Evolutionary conservation across 306 rosid species (phyloP).

Genomic region (Luffa aegyptiaca): DNA sequence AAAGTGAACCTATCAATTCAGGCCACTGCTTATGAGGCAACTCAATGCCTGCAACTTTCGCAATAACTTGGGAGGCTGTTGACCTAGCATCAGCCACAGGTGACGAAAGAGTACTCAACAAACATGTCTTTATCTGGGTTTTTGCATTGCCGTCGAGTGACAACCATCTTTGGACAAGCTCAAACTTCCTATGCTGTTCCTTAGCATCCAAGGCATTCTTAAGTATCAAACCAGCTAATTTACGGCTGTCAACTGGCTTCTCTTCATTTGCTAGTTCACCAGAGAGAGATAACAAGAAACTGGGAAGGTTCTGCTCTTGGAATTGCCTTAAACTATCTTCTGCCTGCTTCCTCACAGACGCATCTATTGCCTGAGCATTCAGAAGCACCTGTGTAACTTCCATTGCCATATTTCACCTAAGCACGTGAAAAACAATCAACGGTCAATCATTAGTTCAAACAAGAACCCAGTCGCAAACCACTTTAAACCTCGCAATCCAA

Average conservation of each 20-base stretch:
- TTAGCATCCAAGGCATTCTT: constrained; percentile 95
- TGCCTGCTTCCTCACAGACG: constrained; percentile 60
- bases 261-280: constrained; percentile 85
- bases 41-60: constrained; percentile 87
- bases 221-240: constrained; percentile 72
- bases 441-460: background rate
- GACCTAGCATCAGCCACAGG: constrained; percentile 70
- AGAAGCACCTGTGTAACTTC: constrained; percentile 82
- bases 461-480: background rate
- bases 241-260: constrained; percentile 80
- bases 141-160: constrained; percentile 48
- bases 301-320: constrained; percentile 86
- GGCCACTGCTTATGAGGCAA: constrained; percentile 93
- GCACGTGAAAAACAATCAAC: background rate
- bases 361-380: constrained; percentile 89
- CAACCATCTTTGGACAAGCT: constrained; percentile 76
- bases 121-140: constrained; percentile 60
- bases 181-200: constrained; percentile 78
- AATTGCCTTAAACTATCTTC: constrained; percentile 75
- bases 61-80: constrained; percentile 85
- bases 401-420: constrained; percentile 48
- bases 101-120: constrained; percentile 70
- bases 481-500: background rate
- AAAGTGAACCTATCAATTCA: constrained; percentile 59
- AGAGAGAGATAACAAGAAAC: constrained; percentile 78